These are phyloP conservation scores for Castanea crenata DNA, from an alignment of 306 rosid species.

Conservation along the genomic window DNA sequence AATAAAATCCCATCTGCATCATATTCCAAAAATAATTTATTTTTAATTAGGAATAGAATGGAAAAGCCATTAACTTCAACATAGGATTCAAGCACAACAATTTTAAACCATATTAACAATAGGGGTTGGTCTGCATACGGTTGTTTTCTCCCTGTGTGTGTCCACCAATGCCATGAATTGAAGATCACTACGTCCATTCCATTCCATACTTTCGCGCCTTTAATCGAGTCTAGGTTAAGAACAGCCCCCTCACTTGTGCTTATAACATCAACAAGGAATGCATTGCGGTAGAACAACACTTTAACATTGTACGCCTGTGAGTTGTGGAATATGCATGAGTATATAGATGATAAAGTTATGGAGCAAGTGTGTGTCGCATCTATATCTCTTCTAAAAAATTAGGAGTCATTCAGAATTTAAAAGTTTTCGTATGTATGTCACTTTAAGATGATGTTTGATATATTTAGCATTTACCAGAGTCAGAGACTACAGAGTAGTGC, in stretches of 20 bases:
- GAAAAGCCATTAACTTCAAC: too few relatives aligned
- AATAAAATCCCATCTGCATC: constrained; percentile 66
- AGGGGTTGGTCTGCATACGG: constrained; percentile 21
- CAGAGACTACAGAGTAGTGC: too few relatives aligned
- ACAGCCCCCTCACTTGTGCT: constrained; percentile 23
- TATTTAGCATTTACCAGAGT: too few relatives aligned
- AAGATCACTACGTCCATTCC: constrained; percentile 33
- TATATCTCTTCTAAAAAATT: too few relatives aligned
- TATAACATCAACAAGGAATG: constrained; percentile 39
- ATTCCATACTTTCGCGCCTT: constrained; percentile 32
- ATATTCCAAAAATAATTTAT: neutral
- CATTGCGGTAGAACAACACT: constrained; percentile 36
- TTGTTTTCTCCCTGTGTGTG: constrained; percentile 41
- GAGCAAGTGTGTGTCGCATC: too few relatives aligned
- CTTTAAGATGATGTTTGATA: too few relatives aligned
- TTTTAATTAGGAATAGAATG: neutral
- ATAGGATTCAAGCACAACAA: neutral
- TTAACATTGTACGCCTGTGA: constrained; percentile 31
- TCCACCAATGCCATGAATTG: constrained; percentile 65
- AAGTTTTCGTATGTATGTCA: too few relatives aligned
- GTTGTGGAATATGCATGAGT: neutral
- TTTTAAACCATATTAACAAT: neutral
- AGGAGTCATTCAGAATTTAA: too few relatives aligned
- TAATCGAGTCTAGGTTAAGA: constrained; percentile 37
- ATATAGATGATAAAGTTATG: too few relatives aligned